A percentile compares a stretch with the other conserved stretches of the same genome.
Conservation (phyloP, 2,329 filamentous ascomycete species). For the Cladosporium austrohemisphaericum region DNA sequence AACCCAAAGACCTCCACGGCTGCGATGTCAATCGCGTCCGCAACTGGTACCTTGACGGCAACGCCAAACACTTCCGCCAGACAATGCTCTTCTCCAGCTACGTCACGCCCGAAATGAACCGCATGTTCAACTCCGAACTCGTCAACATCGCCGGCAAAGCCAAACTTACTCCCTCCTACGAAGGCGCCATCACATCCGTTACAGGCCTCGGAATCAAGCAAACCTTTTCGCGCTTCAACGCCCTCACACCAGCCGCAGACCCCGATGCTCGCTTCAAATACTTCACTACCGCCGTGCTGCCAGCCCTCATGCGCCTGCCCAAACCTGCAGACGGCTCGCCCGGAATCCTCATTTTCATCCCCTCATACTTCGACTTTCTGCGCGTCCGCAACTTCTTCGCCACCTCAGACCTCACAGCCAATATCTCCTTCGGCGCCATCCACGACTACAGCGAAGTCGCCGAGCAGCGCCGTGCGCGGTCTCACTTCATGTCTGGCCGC, state of each 20-base stretch:
- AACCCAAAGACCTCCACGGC: conserved; percentile 76
- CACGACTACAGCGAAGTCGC: conserved; percentile 80
- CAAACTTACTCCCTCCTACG: conserved; percentile 65
- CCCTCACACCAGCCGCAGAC: conserved; percentile 65
- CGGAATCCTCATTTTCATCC: conserved; percentile 83
- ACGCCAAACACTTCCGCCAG: conserved; percentile 76
- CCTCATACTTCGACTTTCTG: conserved; percentile 92
- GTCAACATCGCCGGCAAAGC: conserved; percentile 76
- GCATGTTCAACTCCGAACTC: conserved; percentile 70
- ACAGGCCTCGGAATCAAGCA: conserved; percentile 67
- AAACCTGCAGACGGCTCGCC: conserved; percentile 50
- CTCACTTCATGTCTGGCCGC: conserved; percentile 79
- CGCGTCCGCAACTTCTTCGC: conserved; percentile 89
- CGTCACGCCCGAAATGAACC: conserved; percentile 82
- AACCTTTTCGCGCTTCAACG: conserved; percentile 84
- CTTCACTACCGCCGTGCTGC: conserved; percentile 78
- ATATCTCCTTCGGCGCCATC: conserved; percentile 72
- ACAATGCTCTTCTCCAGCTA: conserved; percentile 79
- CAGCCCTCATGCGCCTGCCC: conserved; percentile 66
- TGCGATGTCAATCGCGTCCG: conserved; percentile 91
- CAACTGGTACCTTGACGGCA: conserved; percentile 87
- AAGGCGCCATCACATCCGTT: conserved; percentile 56
- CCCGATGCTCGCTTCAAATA: conserved; percentile 88
- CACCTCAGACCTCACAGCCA: conserved; percentile 55
- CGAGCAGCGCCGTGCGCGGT: conserved; percentile 78